These are phyloP conservation scores for Plicaturopsis crispa DNA, from an alignment of 768 basidiomycete species.

Conservation along the genomic window DNA sequence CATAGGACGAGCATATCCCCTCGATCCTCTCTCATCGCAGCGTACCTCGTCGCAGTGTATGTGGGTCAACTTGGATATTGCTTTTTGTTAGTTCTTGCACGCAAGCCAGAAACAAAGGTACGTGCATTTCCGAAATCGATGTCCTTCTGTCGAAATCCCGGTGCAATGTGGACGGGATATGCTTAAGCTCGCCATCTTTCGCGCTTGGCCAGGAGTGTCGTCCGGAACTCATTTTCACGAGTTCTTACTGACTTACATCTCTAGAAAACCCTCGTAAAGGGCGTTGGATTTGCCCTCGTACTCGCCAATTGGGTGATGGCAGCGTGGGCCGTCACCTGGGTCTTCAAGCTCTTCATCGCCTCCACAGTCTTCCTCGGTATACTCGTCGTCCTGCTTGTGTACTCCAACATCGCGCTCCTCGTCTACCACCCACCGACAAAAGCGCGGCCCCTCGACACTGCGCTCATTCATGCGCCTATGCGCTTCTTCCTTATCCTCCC, in stretches of 20 bases:
- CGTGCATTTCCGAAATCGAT: conserved; percentile 4
- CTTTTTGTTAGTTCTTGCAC: conserved; percentile 60
- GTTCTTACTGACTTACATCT: no score
- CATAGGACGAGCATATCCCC: conserved; percentile 74
- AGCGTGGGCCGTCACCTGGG: conserved; percentile 74
- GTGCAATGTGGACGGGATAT: no score
- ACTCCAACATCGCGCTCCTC: conserved; percentile 72
- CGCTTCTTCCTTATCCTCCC: conserved; percentile 61
- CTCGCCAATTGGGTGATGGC: conserved; percentile 78
- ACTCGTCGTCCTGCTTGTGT: conserved; percentile 62
- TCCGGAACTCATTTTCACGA: no score
- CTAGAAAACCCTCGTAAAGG: conserved; percentile 63
- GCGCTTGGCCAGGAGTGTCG: no score
- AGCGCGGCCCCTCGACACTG: conserved; percentile 62
- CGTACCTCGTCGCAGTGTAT: conserved; percentile 57
- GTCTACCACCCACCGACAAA: conserved; percentile 60
- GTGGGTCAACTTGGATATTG: conserved; percentile 78
- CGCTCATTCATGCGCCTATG: conserved; percentile 84
- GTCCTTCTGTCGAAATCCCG: conserved; percentile 3
- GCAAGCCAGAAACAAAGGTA: conserved; percentile 78
- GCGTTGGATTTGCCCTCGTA: conserved; percentile 73
- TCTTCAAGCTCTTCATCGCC: conserved; percentile 69
- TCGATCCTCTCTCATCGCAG: conserved; percentile 41
- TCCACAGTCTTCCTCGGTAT: conserved; percentile 71
- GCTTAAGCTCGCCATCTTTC: no score